Percentiles rank a stretch among this genome's conserved stretches.
Evolutionary conservation across 768 basidiomycete genomes (phyloP).

Genomic region (Suillus occidentalis): DNA sequence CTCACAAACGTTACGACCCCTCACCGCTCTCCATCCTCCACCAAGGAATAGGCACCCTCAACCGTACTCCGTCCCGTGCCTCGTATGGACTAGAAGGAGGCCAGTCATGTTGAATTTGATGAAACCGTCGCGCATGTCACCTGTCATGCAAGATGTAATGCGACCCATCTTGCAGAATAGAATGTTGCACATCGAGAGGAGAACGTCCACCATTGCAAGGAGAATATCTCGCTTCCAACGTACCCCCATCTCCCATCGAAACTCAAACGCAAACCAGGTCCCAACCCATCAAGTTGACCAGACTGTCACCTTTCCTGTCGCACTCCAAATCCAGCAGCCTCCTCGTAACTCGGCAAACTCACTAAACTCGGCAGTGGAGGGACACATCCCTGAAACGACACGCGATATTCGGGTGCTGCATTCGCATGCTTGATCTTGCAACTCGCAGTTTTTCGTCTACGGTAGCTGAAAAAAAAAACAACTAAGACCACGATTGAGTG

Average conservation of each 20-base stretch:
- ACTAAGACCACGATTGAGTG: too few species aligned
- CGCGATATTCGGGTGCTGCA: too few species aligned
- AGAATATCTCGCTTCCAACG: background rate
- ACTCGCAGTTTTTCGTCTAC: too few species aligned
- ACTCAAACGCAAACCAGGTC: background rate
- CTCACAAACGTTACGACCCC: background rate
- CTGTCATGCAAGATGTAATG: too few species aligned
- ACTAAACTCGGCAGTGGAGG: conserved; percentile 67
- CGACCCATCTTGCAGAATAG: background rate
- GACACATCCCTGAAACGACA: too few species aligned
- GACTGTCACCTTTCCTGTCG: background rate
- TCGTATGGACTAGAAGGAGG: background rate
- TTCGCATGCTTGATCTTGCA: too few species aligned
- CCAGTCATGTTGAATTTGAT: background rate
- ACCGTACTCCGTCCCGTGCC: background rate
- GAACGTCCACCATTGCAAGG: background rate
- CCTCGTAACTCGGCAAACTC: conserved; percentile 88
- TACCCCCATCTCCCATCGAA: background rate
- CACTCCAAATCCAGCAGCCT: conserved; percentile 38
- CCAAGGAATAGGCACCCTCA: conserved; percentile 1
- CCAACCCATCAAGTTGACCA: background rate
- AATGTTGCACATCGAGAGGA: background rate
- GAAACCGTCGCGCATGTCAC: background rate
- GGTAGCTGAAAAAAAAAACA: too few species aligned
- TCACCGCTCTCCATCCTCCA: background rate